A percentile compares a stretch with the other conserved stretches of the same genome.
Conservation (phyloP, 2,329 filamentous ascomycete species). For the Arthrobotrys pseudoclavata region DNA sequence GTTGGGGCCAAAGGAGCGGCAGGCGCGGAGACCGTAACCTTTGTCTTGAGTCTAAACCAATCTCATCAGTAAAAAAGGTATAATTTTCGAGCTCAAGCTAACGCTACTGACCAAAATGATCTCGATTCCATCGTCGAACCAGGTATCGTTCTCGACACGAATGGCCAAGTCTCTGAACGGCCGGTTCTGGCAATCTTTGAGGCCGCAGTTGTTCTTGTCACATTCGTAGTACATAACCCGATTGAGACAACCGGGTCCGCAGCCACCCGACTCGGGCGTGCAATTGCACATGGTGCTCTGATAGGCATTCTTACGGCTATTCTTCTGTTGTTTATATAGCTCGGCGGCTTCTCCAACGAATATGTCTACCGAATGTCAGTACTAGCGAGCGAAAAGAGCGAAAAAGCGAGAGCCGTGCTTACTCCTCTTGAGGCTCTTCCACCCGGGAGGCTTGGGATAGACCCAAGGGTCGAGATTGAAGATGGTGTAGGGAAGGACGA, state of each 20-base stretch:
- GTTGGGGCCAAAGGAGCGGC: conserved; percentile 85
- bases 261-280: conserved; percentile 78
- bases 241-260: conserved; percentile 91
- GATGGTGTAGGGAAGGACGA: conserved; percentile 89
- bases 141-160: conserved; percentile 81
- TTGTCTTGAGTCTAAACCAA: conserved; percentile 78
- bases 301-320: conserved; percentile 73
- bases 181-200: conserved; percentile 83
- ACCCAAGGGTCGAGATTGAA: conserved; percentile 88
- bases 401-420: conserved; percentile 66
- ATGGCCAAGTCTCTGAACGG: conserved; percentile 84
- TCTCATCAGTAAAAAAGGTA: background rate
- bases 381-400: background rate
- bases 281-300: conserved; percentile 74
- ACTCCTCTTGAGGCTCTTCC: conserved; percentile 93
- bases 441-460: conserved; percentile 92
- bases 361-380: conserved; percentile 74
- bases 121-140: conserved; percentile 93
- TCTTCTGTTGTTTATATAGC: conserved; percentile 85
- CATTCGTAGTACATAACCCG: conserved; percentile 98
- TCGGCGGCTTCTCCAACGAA: conserved; percentile 87
- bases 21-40: conserved; percentile 91
- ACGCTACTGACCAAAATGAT: conserved; percentile 74
- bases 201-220: conserved; percentile 87
- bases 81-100: conserved; percentile 4